These are phyloP conservation scores for Rhodotorula paludigena DNA, from an alignment of 768 basidiomycete species.

Conservation along the genomic window DNA sequence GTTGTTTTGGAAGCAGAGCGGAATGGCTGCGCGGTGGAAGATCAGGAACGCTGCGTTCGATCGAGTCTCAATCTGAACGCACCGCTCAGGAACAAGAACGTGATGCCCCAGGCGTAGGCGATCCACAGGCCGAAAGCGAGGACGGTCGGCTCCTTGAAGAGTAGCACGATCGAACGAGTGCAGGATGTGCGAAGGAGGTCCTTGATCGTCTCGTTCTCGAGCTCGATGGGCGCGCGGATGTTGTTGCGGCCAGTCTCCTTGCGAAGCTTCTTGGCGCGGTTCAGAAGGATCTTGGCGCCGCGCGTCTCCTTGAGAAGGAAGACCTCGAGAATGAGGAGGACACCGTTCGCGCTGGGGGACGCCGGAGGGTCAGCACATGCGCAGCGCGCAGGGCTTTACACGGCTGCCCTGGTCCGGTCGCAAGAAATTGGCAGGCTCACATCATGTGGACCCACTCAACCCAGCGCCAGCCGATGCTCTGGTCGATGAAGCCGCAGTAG, in stretches of 20 bases:
- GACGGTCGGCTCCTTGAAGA: slow-evolving; percentile 36
- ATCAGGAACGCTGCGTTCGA: too few species aligned
- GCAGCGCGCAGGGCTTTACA: background rate
- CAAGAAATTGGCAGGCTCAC: slow-evolving; percentile 14
- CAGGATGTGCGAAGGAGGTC: slow-evolving; percentile 34
- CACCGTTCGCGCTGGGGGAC: background rate
- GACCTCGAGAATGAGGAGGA: slow-evolving; percentile 32
- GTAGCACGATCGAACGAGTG: slow-evolving; percentile 35
- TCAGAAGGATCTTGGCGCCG: slow-evolving; percentile 39
- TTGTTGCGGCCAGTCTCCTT: slow-evolving; percentile 38
- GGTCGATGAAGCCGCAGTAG: slow-evolving; percentile 40
- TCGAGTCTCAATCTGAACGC: too few species aligned
- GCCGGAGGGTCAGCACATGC: background rate
- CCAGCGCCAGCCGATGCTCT: slow-evolving; percentile 38
- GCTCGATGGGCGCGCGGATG: slow-evolving; percentile 38
- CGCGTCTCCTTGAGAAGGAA: slow-evolving; percentile 41
- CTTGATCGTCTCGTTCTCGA: slow-evolving; percentile 38
- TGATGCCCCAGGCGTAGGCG: slow-evolving; percentile 37
- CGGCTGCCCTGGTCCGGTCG: too few species aligned
- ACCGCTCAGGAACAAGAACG: slow-evolving; percentile 41
- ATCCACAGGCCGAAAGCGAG: slow-evolving; percentile 34
- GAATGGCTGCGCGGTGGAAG: slow-evolving; percentile 38
- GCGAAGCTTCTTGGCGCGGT: slow-evolving; percentile 37
- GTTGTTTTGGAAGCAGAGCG: slow-evolving; percentile 37
- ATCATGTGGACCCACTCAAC: slow-evolving; percentile 42